Evolutionary conservation across 768 basidiomycete genomes (phyloP), one percentile per base, ranked within the genome.

Genomic region (Termitomyces sp.): DNA sequence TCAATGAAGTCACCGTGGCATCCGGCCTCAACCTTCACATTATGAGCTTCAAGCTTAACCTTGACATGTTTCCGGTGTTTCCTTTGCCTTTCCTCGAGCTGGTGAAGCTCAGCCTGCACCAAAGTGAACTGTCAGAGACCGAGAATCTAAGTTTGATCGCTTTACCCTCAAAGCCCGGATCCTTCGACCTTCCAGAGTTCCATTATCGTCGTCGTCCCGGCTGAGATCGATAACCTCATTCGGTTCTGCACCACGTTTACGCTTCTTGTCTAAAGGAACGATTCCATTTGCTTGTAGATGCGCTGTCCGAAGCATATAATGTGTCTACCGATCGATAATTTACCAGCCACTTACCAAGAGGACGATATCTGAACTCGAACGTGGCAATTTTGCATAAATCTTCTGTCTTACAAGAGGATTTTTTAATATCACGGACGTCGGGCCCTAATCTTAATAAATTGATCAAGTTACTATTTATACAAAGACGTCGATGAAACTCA

Each of bases 311-410:
- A 57, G 32, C 13, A 34, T 49, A 6, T 4, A 20, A 24, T 13
- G 27, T 3, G 36, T 46, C 26, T 37, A 13, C 3, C 32, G n/a
- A n/a, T n/a, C 26, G 24, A 34, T 24, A 4, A 51, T 5, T n/a
- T 10, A 16, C 5, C 3, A n/a, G 9, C 13, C 13, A 47, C 57
- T 13, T 34, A 64, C 65, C 61, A 16, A 65, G 51, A 12, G 65
- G 63, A 22, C 65, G 57, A 55, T 65, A 65, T 57, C 60, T 62
- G 39, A 63, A 60, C 10, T 57, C 36, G 48, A 64, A 62, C 4
- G 48, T 59, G 16, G 39, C 57, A 20, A 56, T 16, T 36, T 51
- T 44, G 20, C 47, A 16, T 4, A 49, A 13, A 22, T 49, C 5
- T n/a, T 6, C 33, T 33, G n/a, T n/a, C n/a, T 3, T 1, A 7